A percentile compares a stretch with the other conserved stretches of the same genome.
These are phyloP conservation scores for Hyphodiscus hymeniophilus DNA, from an alignment of 495 filamentous ascomycete species.

Conservation along the genomic window DNA sequence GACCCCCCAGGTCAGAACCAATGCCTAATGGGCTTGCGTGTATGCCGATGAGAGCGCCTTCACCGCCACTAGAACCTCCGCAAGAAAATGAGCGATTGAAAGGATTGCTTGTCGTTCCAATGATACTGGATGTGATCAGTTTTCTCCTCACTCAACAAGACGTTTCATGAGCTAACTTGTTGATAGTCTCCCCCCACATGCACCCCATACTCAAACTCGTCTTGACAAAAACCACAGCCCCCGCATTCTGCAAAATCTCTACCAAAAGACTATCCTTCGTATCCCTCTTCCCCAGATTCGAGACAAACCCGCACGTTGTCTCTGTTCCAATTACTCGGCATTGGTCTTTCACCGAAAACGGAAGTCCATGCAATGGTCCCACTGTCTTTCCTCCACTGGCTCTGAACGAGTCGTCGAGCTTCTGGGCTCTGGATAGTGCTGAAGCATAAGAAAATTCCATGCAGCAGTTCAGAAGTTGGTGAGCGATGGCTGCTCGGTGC, in stretches of 20 bases:
- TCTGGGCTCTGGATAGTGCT: slow-evolving; percentile 44
- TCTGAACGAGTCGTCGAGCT: slow-evolving; percentile 43
- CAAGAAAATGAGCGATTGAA: slow-evolving; percentile 45
- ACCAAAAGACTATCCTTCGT: slow-evolving; percentile 36
- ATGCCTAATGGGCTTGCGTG: slow-evolving; percentile 31
- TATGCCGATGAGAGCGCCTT: slow-evolving; percentile 37
- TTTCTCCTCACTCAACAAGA: no score
- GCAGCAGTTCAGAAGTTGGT: slow-evolving; percentile 46
- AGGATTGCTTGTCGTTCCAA: slow-evolving; percentile 56
- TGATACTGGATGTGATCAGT: slow-evolving; percentile 25
- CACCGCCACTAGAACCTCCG: slow-evolving; percentile 51
- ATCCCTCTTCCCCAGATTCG: slow-evolving; percentile 35
- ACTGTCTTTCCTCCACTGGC: slow-evolving; percentile 29
- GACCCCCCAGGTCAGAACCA: slow-evolving; percentile 62
- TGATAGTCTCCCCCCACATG: slow-evolving; percentile 35
- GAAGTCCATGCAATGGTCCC: slow-evolving; percentile 58
- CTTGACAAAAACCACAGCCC: slow-evolving; percentile 52
- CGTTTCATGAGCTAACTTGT: no score
- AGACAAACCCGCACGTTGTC: slow-evolving; percentile 45
- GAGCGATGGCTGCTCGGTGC: neutral
- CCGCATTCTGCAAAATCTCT: slow-evolving; percentile 30
- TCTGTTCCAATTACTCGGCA: slow-evolving; percentile 50
- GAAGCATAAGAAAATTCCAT: slow-evolving; percentile 54
- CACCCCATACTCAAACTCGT: slow-evolving; percentile 30
- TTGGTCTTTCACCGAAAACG: slow-evolving; percentile 55